Base-by-base conservation (phyloP, 169 alveolate species). In the Eimeria sp. region DNA sequence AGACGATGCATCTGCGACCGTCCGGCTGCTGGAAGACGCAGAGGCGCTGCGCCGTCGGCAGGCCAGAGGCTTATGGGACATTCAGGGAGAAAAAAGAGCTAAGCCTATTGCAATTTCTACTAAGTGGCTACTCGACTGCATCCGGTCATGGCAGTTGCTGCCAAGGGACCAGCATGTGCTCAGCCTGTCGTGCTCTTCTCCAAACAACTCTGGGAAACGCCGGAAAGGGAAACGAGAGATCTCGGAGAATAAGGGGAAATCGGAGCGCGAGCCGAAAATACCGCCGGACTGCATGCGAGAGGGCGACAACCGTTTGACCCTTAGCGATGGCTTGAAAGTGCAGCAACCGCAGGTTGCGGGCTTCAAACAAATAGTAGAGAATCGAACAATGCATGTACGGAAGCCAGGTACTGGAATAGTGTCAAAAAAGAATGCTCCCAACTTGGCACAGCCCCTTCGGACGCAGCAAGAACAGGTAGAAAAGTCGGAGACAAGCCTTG, bases 31-130 rank as follows among this genome's bases (percentile, higher is more conserved):
- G 83, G 94, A 61, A 45, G 94, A 87, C 65, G 70, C 63, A 49
- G 94, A 87, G 82, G 54, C 94, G 67, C 65, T 87, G 61, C 94
- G 94, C 63, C 78, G 94, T 3, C 82, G 94, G 83, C 94, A 87
- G 63, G 94, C 94, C 65, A 61, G 94, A 54, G 94, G 94, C 65
- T 54, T 87, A 2, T 87, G 94, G 80, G 65, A 18, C 14, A 6
- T 25, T 27, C 67, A 57, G 34, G 51, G 57, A 87, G 92, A 84
- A 61, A 83, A 25, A 47, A 22, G 4, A 40, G 22, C 49, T 40
- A 40, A 51, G 67, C 94, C 83, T 43, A 4, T n/a, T 22, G 67
- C 83, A 5, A n/a, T 87, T 9, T 87, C 67, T 30, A 18, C 94
- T 43, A 82, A 87, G 67, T 87, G 94, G 94, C 94, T 87, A 34